Percentiles rank a stretch among this genome's conserved stretches.
phyloP scores from a whole-genome alignment of 805 yeast species.

The Candida golubevii region DNA sequence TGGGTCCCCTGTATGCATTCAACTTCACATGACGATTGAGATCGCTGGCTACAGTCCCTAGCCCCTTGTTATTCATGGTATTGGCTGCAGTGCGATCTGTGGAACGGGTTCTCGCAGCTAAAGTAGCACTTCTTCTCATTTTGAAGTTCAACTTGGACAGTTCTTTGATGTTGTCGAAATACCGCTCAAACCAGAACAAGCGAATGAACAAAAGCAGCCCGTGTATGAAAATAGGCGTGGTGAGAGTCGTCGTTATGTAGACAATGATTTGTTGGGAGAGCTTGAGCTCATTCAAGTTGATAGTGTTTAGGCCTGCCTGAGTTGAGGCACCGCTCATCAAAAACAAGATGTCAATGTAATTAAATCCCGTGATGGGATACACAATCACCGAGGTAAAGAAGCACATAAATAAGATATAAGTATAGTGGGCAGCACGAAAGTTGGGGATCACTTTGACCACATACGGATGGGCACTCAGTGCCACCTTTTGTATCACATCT shows the following conservation, averaged over 20 bases:
- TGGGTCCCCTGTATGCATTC: neutral
- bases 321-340: slow-evolving; percentile 74
- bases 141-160: slow-evolving; percentile 74
- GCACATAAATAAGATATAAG: slow-evolving; percentile 57
- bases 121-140: slow-evolving; percentile 76
- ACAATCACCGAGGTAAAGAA: slow-evolving; percentile 70
- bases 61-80: slow-evolving; percentile 33
- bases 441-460: slow-evolving; percentile 44
- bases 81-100: slow-evolving; percentile 25
- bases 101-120: slow-evolving; percentile 48
- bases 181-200: slow-evolving; percentile 83
- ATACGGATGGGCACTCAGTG: slow-evolving; percentile 38
- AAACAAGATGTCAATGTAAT: slow-evolving; percentile 78
- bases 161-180: slow-evolving; percentile 76
- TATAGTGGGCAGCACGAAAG: slow-evolving; percentile 64
- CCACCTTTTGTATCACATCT: slow-evolving; percentile 29
- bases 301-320: slow-evolving; percentile 88
- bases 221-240: slow-evolving; percentile 89
- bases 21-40: neutral
- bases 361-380: slow-evolving; percentile 63
- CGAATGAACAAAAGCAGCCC: slow-evolving; percentile 72
- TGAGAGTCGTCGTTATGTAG: slow-evolving; percentile 56
- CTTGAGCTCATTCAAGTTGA: slow-evolving; percentile 57
- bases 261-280: slow-evolving; percentile 79
- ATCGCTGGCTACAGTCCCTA: slow-evolving; percentile 8